Evolutionary conservation across 208 protist species (phyloP), one percentile per base, ranked within the genome.

Genomic region (Acanthamoeba castellanii): DNA sequence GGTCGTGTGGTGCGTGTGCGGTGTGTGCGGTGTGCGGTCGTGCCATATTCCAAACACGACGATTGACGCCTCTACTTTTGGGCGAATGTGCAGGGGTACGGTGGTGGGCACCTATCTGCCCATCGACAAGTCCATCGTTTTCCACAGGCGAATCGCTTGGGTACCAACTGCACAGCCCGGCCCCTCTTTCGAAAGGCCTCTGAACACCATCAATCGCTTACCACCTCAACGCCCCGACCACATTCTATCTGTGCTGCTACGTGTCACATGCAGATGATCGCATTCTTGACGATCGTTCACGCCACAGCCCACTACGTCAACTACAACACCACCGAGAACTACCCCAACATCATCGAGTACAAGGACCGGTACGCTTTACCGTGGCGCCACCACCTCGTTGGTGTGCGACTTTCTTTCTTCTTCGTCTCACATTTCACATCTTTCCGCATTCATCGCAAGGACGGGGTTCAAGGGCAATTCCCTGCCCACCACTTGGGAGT

Each of bases 41-140:
- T 42, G 37, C 37, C 37, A 42, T 3, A 42, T 3, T 42, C n/a
- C 37, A 42, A 42, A 42, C 37, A 42, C 37, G 37, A 42, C 37
- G 37, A 42, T 42, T 42, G 3, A 42, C 37, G 37, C 37, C n/a
- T n/a, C n/a, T n/a, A n/a, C 47, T 52, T 11, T 55, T 6, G 7
- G 13, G 50, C 50, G 13, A 18, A 18, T 9, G 50, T 55, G 8
- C 0, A 92, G 96, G 64, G 96, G 92, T 14, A 96, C 96, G 6
- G 95, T 96, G 47, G 37, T 97, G 18, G 92, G 92, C 82, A 84
- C 66, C 22, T 96, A 95, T 74, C 7, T 97, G 37, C 97, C 97
- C 70, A 85, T 98, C 7, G 97, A 98, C 72, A 96, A 97, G 34
- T 96, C 96, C 87, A 96, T 98, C 50, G 47, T 78, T 16, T 98